These are phyloP conservation scores for Chaetomiaceae sp. DNA, from an alignment of 2,329 filamentous ascomycete genomes.

Conservation along the genomic window DNA sequence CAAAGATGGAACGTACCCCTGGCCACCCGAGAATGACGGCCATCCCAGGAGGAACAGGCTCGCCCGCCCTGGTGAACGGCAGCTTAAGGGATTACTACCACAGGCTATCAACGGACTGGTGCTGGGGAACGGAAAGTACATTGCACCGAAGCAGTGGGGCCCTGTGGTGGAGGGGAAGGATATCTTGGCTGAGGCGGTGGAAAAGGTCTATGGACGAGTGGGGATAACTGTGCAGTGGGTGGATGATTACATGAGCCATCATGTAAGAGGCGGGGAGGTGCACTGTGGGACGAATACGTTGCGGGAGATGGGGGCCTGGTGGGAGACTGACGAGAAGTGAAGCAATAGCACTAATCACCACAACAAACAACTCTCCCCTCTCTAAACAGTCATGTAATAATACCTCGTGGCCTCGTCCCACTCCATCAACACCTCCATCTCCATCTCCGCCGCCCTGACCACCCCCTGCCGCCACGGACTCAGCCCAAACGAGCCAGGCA, in stretches of 20 bases:
- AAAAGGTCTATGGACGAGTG: conserved; percentile 1
- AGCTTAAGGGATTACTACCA: conserved; percentile 6
- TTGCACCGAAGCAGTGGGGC: conserved; percentile 11
- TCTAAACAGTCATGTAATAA: conserved; percentile 33
- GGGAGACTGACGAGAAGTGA: not conserved
- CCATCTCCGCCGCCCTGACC: conserved; percentile 34
- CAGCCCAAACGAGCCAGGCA: conserved; percentile 37
- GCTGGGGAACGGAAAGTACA: conserved; percentile 5
- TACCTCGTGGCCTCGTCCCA: conserved; percentile 41
- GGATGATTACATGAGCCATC: conserved; percentile 13
- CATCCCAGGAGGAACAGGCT: not conserved
- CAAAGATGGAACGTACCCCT: conserved; percentile 6
- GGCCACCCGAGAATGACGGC: not conserved
- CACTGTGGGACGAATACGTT: conserved; percentile 12
- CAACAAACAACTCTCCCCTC: not conserved
- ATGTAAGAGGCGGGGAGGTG: conserved; percentile 10
- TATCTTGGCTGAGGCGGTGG: conserved; percentile 5
- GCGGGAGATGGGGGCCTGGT: conserved; percentile 2
- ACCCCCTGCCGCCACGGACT: conserved; percentile 37
- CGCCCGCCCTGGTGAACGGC: not conserved
- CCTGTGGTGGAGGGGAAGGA: conserved; percentile 4
- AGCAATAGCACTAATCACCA: not conserved
- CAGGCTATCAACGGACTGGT: conserved; percentile 11
- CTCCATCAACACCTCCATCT: conserved; percentile 38
- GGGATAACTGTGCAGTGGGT: conserved; percentile 7